phyloP scores from a whole-genome alignment of 2,329 filamentous ascomycete species.

The Chaetomium globosum region DNA sequence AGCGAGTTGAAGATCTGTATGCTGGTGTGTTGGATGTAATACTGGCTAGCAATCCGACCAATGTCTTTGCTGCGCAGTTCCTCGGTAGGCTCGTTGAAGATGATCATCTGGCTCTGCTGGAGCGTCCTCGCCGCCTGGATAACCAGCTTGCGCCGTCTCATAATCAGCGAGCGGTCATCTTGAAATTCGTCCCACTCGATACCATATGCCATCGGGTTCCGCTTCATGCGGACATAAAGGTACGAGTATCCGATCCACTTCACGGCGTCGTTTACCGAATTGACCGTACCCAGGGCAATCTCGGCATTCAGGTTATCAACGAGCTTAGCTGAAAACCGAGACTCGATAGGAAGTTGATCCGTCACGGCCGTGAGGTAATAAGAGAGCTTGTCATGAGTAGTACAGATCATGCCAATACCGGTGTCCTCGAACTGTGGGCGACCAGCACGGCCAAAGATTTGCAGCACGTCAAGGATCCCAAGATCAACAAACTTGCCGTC shows the following conservation, averaged over 20 bases:
- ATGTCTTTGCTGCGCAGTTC: conserved; percentile 93
- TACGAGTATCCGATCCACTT: conserved; percentile 99
- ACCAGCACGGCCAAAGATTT: conserved; percentile 98
- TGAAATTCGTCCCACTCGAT: conserved; percentile 91
- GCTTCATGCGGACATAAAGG: conserved; percentile 93
- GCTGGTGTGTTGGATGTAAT: conserved; percentile 89
- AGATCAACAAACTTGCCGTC: conserved; percentile 96
- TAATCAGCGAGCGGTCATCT: conserved; percentile 85
- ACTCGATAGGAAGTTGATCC: conserved; percentile 95
- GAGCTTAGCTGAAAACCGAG: conserved; percentile 88
- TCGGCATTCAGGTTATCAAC: conserved; percentile 98
- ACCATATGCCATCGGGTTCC: conserved; percentile 87
- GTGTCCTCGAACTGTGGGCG: conserved; percentile 97
- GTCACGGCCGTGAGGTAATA: conserved; percentile 94
- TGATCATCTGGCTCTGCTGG: conserved; percentile 96
- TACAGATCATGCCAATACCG: conserved; percentile 97
- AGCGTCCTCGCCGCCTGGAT: conserved; percentile 85
- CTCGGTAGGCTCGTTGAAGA: conserved; percentile 93
- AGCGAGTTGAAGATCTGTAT: conserved; percentile 95
- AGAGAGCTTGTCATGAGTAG: conserved; percentile 86
- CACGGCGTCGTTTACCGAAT: conserved; percentile 87
- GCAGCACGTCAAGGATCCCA: conserved; percentile 92
- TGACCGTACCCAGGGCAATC: conserved; percentile 90
- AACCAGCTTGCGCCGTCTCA: conserved; percentile 80
- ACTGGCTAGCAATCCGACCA: conserved; percentile 94